phyloP scores from a whole-genome alignment of 2,329 filamentous ascomycete genomes.

The Torrubiellomyces zombiae region DNA sequence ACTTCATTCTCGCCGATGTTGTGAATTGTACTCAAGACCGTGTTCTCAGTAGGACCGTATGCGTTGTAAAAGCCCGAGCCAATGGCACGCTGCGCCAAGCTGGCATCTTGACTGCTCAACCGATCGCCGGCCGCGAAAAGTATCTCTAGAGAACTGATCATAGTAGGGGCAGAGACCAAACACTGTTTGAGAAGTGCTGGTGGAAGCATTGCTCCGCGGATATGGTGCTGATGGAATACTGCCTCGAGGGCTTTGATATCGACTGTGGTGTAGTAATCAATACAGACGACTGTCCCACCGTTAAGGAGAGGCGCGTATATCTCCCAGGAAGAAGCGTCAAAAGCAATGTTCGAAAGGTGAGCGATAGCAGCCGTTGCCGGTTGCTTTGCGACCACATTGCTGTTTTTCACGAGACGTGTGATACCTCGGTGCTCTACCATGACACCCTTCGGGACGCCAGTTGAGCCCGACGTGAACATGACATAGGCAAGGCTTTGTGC shows the following conservation, averaged over 20 bases:
- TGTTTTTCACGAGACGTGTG: constrained; percentile 2
- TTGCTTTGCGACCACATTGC: no score
- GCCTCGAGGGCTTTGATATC: background rate
- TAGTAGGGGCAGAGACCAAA: background rate
- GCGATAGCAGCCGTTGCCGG: background rate
- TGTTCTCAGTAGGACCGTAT: constrained; percentile 3
- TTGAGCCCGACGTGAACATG: no score
- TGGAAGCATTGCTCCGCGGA: background rate
- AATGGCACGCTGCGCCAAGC: background rate
- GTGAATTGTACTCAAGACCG: background rate
- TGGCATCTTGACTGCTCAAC: background rate
- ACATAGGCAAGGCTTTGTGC: no score
- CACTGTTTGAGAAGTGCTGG: constrained; percentile 1
- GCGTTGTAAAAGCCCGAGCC: constrained; percentile 3
- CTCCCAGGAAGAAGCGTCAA: constrained; percentile 6
- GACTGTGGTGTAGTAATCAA: constrained; percentile 4
- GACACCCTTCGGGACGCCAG: constrained; percentile 2
- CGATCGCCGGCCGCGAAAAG: constrained; percentile 1
- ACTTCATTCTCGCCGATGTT: background rate
- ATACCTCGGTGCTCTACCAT: no score
- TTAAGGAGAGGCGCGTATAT: constrained; percentile 5
- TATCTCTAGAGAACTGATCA: background rate
- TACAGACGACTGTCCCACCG: constrained; percentile 6
- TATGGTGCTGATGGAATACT: background rate
- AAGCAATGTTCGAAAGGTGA: constrained; percentile 5